phyloP scores from a whole-genome alignment of 805 yeast species.

The Metschnikowia chrysomelidarum region DNA sequence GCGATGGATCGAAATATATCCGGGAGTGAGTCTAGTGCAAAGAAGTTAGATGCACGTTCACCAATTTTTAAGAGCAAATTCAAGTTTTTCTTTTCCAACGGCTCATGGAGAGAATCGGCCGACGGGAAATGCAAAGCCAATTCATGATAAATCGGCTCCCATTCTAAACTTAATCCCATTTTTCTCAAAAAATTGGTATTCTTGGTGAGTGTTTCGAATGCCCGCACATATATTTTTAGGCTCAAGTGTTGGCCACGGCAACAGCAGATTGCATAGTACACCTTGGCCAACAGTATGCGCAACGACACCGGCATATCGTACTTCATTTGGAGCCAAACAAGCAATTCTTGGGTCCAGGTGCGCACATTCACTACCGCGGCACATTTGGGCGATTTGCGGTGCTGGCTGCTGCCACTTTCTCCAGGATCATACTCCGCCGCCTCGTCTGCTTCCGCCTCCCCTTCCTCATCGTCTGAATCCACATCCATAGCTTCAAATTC shows the following conservation, averaged over 20 bases:
- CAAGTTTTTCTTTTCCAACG: conserved; percentile 47
- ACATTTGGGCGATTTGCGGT: conserved; percentile 60
- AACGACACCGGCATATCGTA: conserved; percentile 71
- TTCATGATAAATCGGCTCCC: conserved; percentile 46
- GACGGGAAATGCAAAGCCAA: conserved; percentile 31
- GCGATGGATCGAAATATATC: conserved; percentile 50
- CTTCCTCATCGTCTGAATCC: conserved; percentile 42
- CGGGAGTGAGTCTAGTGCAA: conserved; percentile 47
- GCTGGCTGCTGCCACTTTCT: conserved; percentile 45
- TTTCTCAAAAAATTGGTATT: conserved; percentile 38
- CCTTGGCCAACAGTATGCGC: conserved; percentile 59
- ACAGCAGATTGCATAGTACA: conserved; percentile 69
- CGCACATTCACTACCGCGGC: conserved; percentile 73
- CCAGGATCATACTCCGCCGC: conserved; percentile 34
- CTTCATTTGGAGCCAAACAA: conserved; percentile 74
- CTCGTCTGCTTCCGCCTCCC: conserved; percentile 34
- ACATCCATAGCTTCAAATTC: conserved; percentile 41
- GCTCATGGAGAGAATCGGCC: conserved; percentile 44
- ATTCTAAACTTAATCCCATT: conserved; percentile 47
- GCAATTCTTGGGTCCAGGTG: conserved; percentile 85
- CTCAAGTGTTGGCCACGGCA: conserved; percentile 70
- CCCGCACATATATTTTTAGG: conserved; percentile 56
- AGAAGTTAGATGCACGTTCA: conserved; percentile 52
- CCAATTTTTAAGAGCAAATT: conserved; percentile 52
- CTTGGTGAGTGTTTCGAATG: conserved; percentile 57